A percentile compares a stretch with the other conserved stretches of the same genome.
These are phyloP conservation scores for Zasmidium angulare DNA, from an alignment of 2,329 filamentous ascomycete species.

Conservation along the genomic window DNA sequence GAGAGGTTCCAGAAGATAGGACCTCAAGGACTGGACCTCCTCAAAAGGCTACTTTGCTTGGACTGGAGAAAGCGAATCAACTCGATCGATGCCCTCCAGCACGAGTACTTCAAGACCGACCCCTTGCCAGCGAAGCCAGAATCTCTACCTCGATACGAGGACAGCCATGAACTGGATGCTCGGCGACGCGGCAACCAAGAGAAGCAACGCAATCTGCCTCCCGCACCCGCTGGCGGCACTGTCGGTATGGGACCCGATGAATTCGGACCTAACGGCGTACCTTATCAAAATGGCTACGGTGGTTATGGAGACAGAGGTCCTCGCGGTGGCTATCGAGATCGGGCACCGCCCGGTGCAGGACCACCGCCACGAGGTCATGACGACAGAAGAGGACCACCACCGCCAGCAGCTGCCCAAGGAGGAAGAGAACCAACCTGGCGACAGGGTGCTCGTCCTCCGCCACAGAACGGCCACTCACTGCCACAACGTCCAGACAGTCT, in stretches of 20 bases:
- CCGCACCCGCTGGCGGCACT: slow-evolving; percentile 86
- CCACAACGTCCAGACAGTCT: slow-evolving; percentile 18
- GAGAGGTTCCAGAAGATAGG: slow-evolving; percentile 64
- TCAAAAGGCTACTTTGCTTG: slow-evolving; percentile 79
- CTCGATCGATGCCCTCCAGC: slow-evolving; percentile 87
- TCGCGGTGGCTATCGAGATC: slow-evolving; percentile 28
- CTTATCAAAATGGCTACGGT: slow-evolving; percentile 31
- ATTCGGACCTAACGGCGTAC: slow-evolving; percentile 41
- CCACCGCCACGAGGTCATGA: slow-evolving; percentile 27
- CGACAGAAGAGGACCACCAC: slow-evolving; percentile 24
- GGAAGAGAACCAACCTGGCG: slow-evolving; percentile 27
- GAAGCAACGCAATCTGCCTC: slow-evolving; percentile 78
- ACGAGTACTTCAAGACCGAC: slow-evolving; percentile 81
- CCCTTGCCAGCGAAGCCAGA: slow-evolving; percentile 79
- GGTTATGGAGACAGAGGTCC: slow-evolving; percentile 23
- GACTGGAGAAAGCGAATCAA: slow-evolving; percentile 90
- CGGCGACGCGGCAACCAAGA: slow-evolving; percentile 79
- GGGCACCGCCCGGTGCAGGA: slow-evolving; percentile 36
- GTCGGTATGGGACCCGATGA: slow-evolving; percentile 71
- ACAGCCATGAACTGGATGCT: slow-evolving; percentile 89
- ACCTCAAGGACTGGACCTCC: slow-evolving; percentile 70
- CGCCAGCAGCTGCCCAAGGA: slow-evolving; percentile 15
- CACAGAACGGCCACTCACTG: slow-evolving; percentile 34
- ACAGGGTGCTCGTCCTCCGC: slow-evolving; percentile 24
- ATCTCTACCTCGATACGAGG: slow-evolving; percentile 88